Base-by-base conservation (phyloP, 495 filamentous ascomycete species). In the Lophiotrema nucula region DNA sequence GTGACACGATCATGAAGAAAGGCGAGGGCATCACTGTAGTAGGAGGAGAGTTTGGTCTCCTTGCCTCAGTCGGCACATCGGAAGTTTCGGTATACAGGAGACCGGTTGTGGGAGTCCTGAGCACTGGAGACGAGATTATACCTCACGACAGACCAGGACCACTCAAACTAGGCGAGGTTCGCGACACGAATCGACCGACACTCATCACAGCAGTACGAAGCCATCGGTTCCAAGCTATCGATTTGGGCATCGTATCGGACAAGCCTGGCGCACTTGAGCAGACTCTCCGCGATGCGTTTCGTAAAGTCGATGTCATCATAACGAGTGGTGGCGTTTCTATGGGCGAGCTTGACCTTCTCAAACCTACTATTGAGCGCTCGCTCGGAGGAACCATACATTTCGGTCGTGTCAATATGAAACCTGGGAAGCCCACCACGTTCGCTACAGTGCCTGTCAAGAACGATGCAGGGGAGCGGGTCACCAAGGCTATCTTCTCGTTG, bases 241-340 rank as follows among this genome's bases (percentile, higher is more conserved):
- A 97, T 65, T 77, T 96, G 0, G 95, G 93, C 2, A 95, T 99
- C 56, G 90, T 85, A 13, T 82, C 78, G 33, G 93, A 99, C 71
- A 88, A 80, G 73, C 67, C 84, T 0, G 84, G 83, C n/a, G 80
- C 85, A 15, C 80, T 98, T 8, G 92, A 95, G 65, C 74, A 86
- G 53, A 82, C 78, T 22, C 79, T 98, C 12, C 82, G 90, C 4
- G 77, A 80, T 58, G 89, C 88, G 18, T 70, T 97, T 43, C 81
- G 85, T 21, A 75, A 77, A 33, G 83, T 86, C 22, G 91, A 97
- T 64, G 79, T 97, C 23, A 79, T 97, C 46, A 84, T 99, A 62
- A 97, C 95, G 12, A 92, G 88, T 0, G 93, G 93, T 27, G 95
- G 93, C 18, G 93, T 97, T 19, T 96, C 90, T 13, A 99, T 99